Evolutionary conservation across 1,284 basidiomycete species (phyloP).

Genomic region (Cryptococcus sp.): DNA sequence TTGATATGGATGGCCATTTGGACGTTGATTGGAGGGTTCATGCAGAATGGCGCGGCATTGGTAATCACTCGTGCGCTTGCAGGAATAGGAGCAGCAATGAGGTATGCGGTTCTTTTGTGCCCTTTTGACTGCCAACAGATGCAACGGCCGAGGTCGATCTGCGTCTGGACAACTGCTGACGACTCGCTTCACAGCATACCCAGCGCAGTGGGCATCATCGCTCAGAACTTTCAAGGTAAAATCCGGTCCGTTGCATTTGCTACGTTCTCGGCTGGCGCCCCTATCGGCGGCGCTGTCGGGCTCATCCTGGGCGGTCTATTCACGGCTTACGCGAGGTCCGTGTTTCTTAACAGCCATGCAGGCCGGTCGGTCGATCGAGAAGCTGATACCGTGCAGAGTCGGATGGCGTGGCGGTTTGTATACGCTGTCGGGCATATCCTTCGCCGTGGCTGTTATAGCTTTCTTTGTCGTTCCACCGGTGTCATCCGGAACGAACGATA

Average conservation of each 20-base stretch:
- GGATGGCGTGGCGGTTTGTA: slow-evolving; percentile 67
- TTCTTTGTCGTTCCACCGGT: slow-evolving; percentile 61
- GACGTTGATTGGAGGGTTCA: slow-evolving; percentile 47
- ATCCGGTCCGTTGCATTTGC: slow-evolving; percentile 72
- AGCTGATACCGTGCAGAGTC: slow-evolving; percentile 12
- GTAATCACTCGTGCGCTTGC: slow-evolving; percentile 42
- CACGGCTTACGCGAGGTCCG: slow-evolving; percentile 61
- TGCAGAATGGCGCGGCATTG: slow-evolving; percentile 38
- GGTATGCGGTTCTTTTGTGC: too few relatives aligned
- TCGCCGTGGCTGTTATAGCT: slow-evolving; percentile 59
- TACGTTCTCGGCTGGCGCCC: slow-evolving; percentile 71
- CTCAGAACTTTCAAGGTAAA: slow-evolving; percentile 66
- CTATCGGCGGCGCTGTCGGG: slow-evolving; percentile 72
- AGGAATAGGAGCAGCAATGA: slow-evolving; percentile 40
- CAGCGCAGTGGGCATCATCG: slow-evolving; percentile 67
- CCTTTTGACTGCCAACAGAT: not conserved
- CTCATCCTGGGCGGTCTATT: slow-evolving; percentile 68
- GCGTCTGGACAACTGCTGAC: not conserved
- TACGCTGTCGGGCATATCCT: slow-evolving; percentile 60
- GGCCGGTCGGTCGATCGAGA: not conserved
- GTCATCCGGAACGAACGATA: slow-evolving; percentile 53
- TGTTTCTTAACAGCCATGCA: not conserved
- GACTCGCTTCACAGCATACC: slow-evolving; percentile 29
- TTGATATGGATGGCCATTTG: slow-evolving; percentile 46
- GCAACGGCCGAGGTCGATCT: too few relatives aligned